Evolutionary conservation across 176 grass and related monocot species (phyloP).

Genomic region (Zizania latifolia): DNA sequence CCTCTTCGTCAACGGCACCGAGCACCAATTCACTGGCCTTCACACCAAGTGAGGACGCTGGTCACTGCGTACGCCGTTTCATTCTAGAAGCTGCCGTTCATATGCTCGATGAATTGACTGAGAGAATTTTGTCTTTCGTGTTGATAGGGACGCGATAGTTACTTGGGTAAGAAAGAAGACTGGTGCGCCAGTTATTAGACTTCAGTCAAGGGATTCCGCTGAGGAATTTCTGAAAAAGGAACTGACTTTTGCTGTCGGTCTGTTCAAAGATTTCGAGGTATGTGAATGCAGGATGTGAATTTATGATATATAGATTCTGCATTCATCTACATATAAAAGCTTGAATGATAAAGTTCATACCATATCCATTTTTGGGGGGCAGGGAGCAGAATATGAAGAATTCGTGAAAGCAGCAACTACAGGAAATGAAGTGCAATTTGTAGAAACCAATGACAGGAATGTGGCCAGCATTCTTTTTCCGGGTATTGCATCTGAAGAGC

Average conservation of each 20-base stretch:
- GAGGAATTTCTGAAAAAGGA: slow-evolving; percentile 59
- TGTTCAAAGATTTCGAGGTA: slow-evolving; percentile 85
- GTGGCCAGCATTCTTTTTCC: slow-evolving; percentile 77
- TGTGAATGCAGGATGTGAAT: not conserved
- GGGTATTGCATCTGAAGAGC: slow-evolving; percentile 46
- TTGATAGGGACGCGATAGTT: slow-evolving; percentile 78
- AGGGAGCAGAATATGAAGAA: slow-evolving; percentile 63
- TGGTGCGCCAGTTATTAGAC: slow-evolving; percentile 50
- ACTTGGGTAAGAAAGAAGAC: slow-evolving; percentile 98
- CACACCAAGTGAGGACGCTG: slow-evolving; percentile 61
- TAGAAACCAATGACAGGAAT: slow-evolving; percentile 63
- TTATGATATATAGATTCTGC: not conserved
- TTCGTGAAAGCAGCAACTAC: slow-evolving; percentile 67
- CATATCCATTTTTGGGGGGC: slow-evolving; percentile 6
- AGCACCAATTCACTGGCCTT: slow-evolving; percentile 58
- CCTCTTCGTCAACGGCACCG: slow-evolving; percentile 76
- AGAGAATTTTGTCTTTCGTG: not conserved
- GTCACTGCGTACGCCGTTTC: not conserved
- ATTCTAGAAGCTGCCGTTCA: not conserved
- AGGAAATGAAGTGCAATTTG: slow-evolving; percentile 84
- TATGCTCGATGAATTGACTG: slow-evolving; percentile 21
- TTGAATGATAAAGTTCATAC: not conserved
- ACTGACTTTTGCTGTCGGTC: slow-evolving; percentile 52
- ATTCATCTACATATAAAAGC: not conserved
- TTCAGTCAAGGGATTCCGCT: slow-evolving; percentile 62